Percentiles rank a stretch among this genome's conserved stretches.
Conservation (phyloP, 192 early-diverging fungal species). For the Polychytrium aggregatum region DNA sequence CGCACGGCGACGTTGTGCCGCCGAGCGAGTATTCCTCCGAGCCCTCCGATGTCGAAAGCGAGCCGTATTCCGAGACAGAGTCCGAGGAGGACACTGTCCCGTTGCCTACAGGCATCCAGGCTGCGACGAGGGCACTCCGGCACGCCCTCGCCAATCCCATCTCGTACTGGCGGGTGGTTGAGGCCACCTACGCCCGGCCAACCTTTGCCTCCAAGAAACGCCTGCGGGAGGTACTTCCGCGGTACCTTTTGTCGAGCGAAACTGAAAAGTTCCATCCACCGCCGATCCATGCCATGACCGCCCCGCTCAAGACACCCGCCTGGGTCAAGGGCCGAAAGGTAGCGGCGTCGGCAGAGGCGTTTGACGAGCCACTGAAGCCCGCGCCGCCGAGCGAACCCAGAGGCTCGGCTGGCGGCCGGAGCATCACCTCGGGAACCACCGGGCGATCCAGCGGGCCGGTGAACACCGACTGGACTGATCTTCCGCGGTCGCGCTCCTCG, state of each 20-base stretch:
- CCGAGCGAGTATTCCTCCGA: neutral
- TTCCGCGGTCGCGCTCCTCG: too few species aligned
- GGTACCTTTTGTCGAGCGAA: neutral
- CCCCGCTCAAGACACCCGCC: too few species aligned
- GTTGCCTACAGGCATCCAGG: constrained; percentile 25
- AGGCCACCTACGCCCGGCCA: constrained; percentile 19
- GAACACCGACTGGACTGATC: too few species aligned
- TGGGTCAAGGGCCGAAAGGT: too few species aligned
- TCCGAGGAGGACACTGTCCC: neutral
- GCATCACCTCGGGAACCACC: too few species aligned
- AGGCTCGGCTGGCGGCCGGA: too few species aligned
- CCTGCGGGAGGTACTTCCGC: neutral
- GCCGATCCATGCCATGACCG: too few species aligned
- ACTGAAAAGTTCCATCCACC: neutral
- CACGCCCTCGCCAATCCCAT: constrained; percentile 29
- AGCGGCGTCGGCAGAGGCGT: too few species aligned
- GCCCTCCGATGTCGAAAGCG: constrained; percentile 1
- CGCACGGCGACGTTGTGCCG: neutral
- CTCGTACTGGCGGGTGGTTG: constrained; percentile 25
- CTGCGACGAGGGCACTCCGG: constrained; percentile 29
- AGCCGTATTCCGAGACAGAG: neutral
- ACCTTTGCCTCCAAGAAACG: constrained; percentile 15
- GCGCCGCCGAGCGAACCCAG: too few species aligned
- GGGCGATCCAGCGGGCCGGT: too few species aligned
- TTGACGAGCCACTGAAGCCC: too few species aligned